Conservation (phyloP, 1,284 basidiomycete species). For the Leccinum solheimii region DNA sequence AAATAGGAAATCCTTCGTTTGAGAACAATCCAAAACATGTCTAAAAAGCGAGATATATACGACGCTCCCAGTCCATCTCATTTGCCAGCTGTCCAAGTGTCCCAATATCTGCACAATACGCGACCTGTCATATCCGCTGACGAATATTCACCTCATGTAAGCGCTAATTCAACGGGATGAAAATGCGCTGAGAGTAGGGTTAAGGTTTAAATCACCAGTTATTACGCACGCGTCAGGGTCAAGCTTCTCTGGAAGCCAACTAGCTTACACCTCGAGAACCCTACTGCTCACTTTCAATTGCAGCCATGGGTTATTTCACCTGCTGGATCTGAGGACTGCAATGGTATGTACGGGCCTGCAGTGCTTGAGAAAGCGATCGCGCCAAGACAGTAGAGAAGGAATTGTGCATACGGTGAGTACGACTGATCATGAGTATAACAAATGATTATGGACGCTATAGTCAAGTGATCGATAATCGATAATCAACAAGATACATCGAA, state of each 20-base stretch:
- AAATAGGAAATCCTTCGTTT: slow-evolving; percentile 2
- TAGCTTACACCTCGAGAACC: background rate
- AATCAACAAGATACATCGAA: slow-evolving; percentile 3
- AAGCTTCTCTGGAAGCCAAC: background rate
- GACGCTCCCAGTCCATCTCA: background rate
- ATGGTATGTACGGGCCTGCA: background rate
- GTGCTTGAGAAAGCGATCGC: background rate
- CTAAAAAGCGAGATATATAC: background rate
- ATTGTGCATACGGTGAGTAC: background rate
- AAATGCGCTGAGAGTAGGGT: background rate
- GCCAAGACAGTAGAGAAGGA: background rate
- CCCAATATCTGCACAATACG: background rate
- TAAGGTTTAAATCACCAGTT: background rate
- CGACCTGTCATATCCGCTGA: background rate
- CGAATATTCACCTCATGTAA: background rate
- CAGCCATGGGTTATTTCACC: background rate
- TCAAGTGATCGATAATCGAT: slow-evolving; percentile 2
- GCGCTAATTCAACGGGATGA: background rate
- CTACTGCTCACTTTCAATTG: background rate
- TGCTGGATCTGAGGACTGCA: background rate
- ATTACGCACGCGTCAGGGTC: background rate
- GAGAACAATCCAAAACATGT: background rate
- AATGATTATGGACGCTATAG: background rate
- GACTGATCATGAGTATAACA: background rate
- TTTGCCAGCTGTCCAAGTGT: background rate